Base-by-base conservation (phyloP, 2,329 filamentous ascomycete species). In the Cordyceps farinosa region DNA sequence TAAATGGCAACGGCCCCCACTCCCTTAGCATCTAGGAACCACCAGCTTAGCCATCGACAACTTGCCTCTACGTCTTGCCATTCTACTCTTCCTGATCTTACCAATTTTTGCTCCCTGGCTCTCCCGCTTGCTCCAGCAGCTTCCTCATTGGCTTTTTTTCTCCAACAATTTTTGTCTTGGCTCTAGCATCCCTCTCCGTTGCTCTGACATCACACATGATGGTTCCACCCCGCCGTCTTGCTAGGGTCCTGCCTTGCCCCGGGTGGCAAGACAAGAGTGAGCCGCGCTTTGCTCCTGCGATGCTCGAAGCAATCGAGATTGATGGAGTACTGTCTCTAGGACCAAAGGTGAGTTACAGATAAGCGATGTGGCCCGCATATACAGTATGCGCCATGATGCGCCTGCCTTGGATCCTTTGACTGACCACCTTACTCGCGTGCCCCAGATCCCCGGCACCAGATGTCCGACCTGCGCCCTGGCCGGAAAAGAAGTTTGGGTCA, bases 401-500 rank as follows among this genome's bases (percentile, higher is more conserved):
- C 60, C 53, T 42, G 34, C 29, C 34, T 44, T 13, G 22, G 3
- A 48, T 29, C 6, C 40, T 22, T 48, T 17, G 9, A 29, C 60
- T 57, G 44, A 62, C 52, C 8, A 27, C 1, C 34, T 22, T 27
- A 42, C 17, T 34, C 32, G 34, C 48, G 34, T 47, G 44, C 65
- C 44, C 65, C 51, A 77, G 71, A 77, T 83, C 64, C 78, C 82
- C 5, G 82, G 82, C 10, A 80, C 83, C 32, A 75, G 77, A 67
- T 85, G 82, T 70, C 81, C 82, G 54, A 83, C 77, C 5, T 85
- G 82, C 67, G 76, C 77, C 57, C 70, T 73, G 48, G 73, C 76
- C 52, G 82, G 82, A 64, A 75, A 79, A 65, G 82, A 84, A 68
- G 80, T 82, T 50, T 85, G 82, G 82, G 82, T 85, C 30, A 82